Percentiles rank a stretch among this genome's conserved stretches.
Conservation (phyloP, 768 basidiomycete genomes). For the Ephemerocybe angulata region DNA sequence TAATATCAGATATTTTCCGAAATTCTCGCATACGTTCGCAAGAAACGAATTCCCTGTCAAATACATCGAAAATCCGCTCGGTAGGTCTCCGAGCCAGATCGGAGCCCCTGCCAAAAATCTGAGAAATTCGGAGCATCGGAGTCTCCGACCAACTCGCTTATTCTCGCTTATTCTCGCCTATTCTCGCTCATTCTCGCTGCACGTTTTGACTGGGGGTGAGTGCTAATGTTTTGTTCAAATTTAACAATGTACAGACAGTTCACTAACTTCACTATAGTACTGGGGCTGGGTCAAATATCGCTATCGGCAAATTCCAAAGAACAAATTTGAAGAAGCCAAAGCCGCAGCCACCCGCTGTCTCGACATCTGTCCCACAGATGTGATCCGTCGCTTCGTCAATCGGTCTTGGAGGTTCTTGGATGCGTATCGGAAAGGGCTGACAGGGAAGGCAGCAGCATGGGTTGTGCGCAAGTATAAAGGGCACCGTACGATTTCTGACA, state of each 20-base stretch:
- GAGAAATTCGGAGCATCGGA: too few species aligned
- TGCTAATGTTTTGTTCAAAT: background rate
- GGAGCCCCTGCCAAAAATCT: too few species aligned
- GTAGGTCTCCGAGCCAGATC: too few species aligned
- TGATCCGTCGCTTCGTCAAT: constrained; percentile 34
- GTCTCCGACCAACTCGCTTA: too few species aligned
- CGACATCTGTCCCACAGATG: constrained; percentile 32
- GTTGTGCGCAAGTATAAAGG: constrained; percentile 31
- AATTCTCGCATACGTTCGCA: too few species aligned
- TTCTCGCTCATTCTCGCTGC: too few species aligned
- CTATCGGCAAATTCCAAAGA: constrained; percentile 28
- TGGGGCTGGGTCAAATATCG: constrained; percentile 37
- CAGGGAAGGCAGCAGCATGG: constrained; percentile 36
- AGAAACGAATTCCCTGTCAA: too few species aligned
- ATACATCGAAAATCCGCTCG: too few species aligned
- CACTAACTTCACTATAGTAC: constrained; percentile 15
- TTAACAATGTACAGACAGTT: background rate
- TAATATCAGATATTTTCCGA: too few species aligned
- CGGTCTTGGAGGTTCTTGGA: constrained; percentile 30
- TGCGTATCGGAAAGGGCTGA: constrained; percentile 31
- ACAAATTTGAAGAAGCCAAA: constrained; percentile 30
- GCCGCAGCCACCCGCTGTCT: constrained; percentile 18
- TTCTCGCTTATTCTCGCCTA: too few species aligned
- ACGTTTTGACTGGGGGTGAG: too few species aligned
- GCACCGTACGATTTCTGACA: constrained; percentile 23